These are phyloP conservation scores for Trichosporon sp. DNA, from an alignment of 1,284 basidiomycete species.

Conservation along the genomic window DNA sequence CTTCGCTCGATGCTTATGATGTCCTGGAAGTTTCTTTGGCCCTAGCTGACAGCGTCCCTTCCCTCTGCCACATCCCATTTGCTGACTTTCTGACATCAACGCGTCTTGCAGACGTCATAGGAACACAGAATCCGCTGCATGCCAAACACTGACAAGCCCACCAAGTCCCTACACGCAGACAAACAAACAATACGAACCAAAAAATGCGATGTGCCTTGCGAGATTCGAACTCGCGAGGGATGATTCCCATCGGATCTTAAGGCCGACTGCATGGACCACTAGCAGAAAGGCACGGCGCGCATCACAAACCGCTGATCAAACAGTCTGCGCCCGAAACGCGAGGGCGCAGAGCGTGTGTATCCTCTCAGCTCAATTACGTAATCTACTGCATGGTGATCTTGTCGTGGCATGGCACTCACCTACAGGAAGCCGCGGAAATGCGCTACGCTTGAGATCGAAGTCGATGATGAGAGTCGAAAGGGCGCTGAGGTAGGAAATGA, in stretches of 20 bases:
- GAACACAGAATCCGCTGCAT: not conserved
- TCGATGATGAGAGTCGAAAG: too few relatives aligned
- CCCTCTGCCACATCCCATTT: not conserved
- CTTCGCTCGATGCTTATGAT: not conserved
- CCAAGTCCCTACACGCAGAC: not conserved
- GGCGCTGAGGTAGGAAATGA: too few relatives aligned
- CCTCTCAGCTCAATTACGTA: too few relatives aligned
- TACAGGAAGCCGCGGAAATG: too few relatives aligned
- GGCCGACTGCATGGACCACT: constrained; percentile 3
- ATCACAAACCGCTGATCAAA: not conserved
- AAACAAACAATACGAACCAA: not conserved
- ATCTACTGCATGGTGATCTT: too few relatives aligned
- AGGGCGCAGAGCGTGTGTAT: too few relatives aligned
- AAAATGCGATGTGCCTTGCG: constrained; percentile 1
- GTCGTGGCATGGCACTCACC: too few relatives aligned
- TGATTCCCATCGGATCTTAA: constrained; percentile 4
- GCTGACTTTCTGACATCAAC: not conserved
- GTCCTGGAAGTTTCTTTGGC: not conserved
- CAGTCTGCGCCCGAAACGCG: too few relatives aligned
- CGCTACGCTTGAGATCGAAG: too few relatives aligned
- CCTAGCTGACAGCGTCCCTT: not conserved
- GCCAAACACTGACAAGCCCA: too few relatives aligned
- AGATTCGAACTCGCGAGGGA: constrained; percentile 4
- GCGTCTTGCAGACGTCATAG: not conserved
- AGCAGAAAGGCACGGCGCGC: not conserved